Percentiles rank a stretch among this genome's conserved stretches.
Conservation (phyloP, 805 yeast species). For the Metschnikowia shivogae region DNA sequence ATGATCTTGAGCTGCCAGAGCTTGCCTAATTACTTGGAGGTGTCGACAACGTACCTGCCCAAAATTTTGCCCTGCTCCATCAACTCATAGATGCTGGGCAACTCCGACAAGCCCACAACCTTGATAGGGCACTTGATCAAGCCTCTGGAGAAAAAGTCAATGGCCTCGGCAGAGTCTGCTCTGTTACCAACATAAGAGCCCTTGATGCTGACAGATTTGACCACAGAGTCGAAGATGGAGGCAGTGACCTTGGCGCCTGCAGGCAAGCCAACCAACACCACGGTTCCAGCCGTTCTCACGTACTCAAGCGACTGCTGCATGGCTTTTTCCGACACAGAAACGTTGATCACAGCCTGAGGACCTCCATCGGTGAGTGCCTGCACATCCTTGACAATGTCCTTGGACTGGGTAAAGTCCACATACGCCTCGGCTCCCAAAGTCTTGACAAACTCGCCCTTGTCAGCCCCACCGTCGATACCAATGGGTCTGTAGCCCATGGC, state of each 20-base stretch:
- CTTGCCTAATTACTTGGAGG: conserved; percentile 28
- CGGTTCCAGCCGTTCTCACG: conserved; percentile 32
- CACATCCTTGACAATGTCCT: conserved; percentile 54
- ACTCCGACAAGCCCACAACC: conserved; percentile 69
- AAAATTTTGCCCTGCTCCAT: conserved; percentile 83
- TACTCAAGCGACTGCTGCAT: conserved; percentile 45
- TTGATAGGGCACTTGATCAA: conserved; percentile 68
- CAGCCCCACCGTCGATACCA: conserved; percentile 69
- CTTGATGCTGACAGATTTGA: conserved; percentile 64
- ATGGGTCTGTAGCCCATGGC: conserved; percentile 74
- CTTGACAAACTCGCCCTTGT: conserved; percentile 47
- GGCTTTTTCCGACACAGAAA: conserved; percentile 69
- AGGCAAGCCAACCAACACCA: conserved; percentile 63
- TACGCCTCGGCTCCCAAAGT: conserved; percentile 26
- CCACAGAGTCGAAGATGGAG: conserved; percentile 69
- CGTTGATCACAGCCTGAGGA: conserved; percentile 72
- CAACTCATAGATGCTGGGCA: conserved; percentile 63
- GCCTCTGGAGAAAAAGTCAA: conserved; percentile 71
- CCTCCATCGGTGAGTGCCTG: conserved; percentile 64
- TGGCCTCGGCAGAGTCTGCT: conserved; percentile 78
- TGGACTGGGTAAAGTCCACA: conserved; percentile 34
- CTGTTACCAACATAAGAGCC: conserved; percentile 91
- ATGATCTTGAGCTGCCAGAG: no score
- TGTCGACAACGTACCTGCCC: conserved; percentile 88
- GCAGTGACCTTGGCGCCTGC: conserved; percentile 71